A percentile compares a stretch with the other conserved stretches of the same genome.
Conservation (phyloP, 2,329 filamentous ascomycete species). For the Rasamsonia emersonii region DNA sequence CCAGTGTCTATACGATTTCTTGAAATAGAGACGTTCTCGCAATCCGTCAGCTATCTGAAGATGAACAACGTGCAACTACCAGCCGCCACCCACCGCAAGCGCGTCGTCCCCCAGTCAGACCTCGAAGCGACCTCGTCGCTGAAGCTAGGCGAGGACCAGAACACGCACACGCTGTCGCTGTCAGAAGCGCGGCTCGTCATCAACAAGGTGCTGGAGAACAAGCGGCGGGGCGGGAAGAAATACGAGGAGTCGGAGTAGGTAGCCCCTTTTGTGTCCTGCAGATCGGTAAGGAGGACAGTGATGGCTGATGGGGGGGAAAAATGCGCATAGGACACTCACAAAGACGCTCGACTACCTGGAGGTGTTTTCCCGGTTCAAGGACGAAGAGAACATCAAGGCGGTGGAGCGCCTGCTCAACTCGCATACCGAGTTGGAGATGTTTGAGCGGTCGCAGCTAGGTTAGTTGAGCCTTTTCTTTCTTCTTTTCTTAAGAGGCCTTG, state of each 20-base stretch:
- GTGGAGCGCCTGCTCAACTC: slow-evolving; percentile 78
- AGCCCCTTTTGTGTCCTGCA: not conserved
- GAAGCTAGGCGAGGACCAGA: slow-evolving; percentile 85
- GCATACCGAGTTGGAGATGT: slow-evolving; percentile 70
- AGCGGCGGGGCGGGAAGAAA: slow-evolving; percentile 70
- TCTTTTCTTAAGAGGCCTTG: slow-evolving; percentile 2
- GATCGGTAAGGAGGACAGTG: not conserved
- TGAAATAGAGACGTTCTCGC: too few relatives aligned
- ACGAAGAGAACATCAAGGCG: slow-evolving; percentile 89
- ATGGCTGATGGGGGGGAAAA: not conserved
- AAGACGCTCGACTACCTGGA: slow-evolving; percentile 91
- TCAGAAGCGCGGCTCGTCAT: slow-evolving; percentile 89
- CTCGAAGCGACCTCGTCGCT: slow-evolving; percentile 78
- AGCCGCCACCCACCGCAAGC: slow-evolving; percentile 33
- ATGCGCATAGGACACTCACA: slow-evolving; percentile 51
- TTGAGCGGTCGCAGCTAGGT: slow-evolving; percentile 91
- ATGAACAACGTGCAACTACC: slow-evolving; percentile 29
- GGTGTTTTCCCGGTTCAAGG: slow-evolving; percentile 90
- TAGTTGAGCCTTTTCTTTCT: slow-evolving; percentile 10
- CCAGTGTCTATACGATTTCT: too few relatives aligned
- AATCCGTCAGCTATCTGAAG: too few relatives aligned
- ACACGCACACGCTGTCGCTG: slow-evolving; percentile 83
- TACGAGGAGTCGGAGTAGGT: slow-evolving; percentile 75
- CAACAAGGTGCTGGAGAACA: slow-evolving; percentile 75
- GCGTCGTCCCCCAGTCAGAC: slow-evolving; percentile 46